Evolutionary conservation across 176 grass and related monocot species (phyloP).

Genomic region (Saccharum spontaneum): DNA sequence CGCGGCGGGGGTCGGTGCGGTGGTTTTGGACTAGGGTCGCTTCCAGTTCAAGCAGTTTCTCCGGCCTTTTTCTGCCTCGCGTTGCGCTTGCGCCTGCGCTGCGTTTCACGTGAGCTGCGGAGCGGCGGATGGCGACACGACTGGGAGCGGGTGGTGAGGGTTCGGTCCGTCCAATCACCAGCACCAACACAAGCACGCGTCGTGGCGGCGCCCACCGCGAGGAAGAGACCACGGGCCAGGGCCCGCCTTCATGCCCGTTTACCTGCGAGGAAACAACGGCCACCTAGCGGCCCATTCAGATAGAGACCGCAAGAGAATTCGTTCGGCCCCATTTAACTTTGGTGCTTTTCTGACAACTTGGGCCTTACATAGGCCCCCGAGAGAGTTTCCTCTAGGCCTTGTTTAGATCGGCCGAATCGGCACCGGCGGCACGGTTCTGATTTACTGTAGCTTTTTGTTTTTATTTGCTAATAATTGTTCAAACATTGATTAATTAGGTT

Average conservation of each 20-base stretch:
- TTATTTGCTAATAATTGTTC: too few species aligned
- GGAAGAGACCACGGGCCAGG: neutral
- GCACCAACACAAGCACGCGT: conserved; percentile 13
- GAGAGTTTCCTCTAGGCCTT: neutral
- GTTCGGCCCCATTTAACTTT: neutral
- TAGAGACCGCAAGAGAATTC: neutral
- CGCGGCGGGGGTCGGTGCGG: conserved; percentile 2
- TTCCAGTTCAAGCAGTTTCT: conserved; percentile 32
- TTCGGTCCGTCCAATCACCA: neutral
- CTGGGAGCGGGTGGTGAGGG: neutral
- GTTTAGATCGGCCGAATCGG: too few species aligned
- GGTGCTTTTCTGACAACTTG: neutral
- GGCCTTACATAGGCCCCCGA: neutral
- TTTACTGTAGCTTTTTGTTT: too few species aligned
- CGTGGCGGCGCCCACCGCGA: neutral
- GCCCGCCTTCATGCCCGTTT: neutral
- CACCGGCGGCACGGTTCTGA: too few species aligned
- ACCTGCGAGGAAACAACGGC: neutral
- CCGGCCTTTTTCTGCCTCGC: neutral
- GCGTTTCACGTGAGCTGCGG: conserved; percentile 34
- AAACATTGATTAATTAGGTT: too few species aligned
- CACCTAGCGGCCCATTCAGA: neutral
- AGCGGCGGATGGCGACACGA: conserved; percentile 7
- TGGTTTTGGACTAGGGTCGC: conserved; percentile 27
- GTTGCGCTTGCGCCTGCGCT: neutral